Conservation (phyloP, 768 basidiomycete species). For the Strobilomyces confusus region DNA sequence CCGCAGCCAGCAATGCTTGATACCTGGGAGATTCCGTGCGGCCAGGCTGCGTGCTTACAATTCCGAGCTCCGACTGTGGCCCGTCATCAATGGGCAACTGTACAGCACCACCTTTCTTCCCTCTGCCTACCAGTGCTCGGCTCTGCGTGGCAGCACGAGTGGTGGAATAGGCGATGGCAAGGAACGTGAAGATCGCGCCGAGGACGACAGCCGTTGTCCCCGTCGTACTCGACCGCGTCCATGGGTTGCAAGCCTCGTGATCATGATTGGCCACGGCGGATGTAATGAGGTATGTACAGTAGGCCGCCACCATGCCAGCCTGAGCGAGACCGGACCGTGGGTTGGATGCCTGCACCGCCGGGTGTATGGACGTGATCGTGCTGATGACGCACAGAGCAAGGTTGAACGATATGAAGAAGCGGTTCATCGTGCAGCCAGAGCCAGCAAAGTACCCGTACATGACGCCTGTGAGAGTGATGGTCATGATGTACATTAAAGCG, state of each 20-base stretch:
- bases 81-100: slow-evolving; percentile 54
- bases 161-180: slow-evolving; percentile 97
- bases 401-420: slow-evolving; percentile 97
- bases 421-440: slow-evolving; percentile 84
- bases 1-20: slow-evolving; percentile 91
- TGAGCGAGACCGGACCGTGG: slow-evolving; percentile 94
- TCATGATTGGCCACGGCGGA: slow-evolving; percentile 93
- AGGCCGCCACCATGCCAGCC: slow-evolving; percentile 94
- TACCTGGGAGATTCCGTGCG: slow-evolving; percentile 85
- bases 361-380: slow-evolving; percentile 80
- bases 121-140: slow-evolving; percentile 78
- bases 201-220: slow-evolving; percentile 84
- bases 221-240: slow-evolving; percentile 65
- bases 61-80: slow-evolving; percentile 62
- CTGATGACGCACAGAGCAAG: slow-evolving; percentile 74
- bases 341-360: slow-evolving; percentile 85
- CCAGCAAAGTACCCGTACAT: slow-evolving; percentile 91
- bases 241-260: slow-evolving; percentile 84
- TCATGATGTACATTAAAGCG: slow-evolving; percentile 77
- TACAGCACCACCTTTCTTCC: slow-evolving; percentile 60
- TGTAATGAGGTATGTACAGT: slow-evolving; percentile 93
- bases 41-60: slow-evolving; percentile 81
- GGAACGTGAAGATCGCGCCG: slow-evolving; percentile 93
- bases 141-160: slow-evolving; percentile 94
- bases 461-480: slow-evolving; percentile 81